Base-by-base conservation (phyloP, 2,329 filamentous ascomycete species). In the Hyphodiscus sp. region DNA sequence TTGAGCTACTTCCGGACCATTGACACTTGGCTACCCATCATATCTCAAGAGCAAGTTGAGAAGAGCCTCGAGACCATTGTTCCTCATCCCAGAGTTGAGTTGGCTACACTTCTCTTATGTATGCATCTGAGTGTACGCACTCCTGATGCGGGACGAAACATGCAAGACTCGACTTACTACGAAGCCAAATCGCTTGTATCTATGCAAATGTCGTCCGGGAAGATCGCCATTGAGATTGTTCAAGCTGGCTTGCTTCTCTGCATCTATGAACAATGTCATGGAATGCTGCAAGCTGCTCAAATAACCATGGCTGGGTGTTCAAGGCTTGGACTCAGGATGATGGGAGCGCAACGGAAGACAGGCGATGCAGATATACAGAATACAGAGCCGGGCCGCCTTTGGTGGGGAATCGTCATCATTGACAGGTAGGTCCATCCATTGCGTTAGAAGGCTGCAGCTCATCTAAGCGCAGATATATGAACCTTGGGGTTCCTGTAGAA, bases 331-430 rank as follows among this genome's bases (percentile, higher is more conserved):
- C 52, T 52, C 20, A 60, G 53, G 41, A 57, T 58, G 43, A 58
- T 26, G 45, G 48, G n/a, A 45, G 51, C 7, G 42, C 44, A 19
- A 41, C 45, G 13, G 55, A 48, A 42, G 19, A 45, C 23, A 8
- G 43, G 43, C 19, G 43, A 20, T 20, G 20, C 42, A 2, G 49
- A 60, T 47, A 50, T 62, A 10, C 53, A 58, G 26, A 54, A 62
- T 43, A 59, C 56, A 2, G 60, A 62, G 15, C 55, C 59, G 43
- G 60, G 60, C 1, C 45, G 58, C 9, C 44, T 60, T 10, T 62
- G 60, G 60, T 62, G 60, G 60, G 58, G 58, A 4, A 51, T 62
- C 23, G 50, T 60, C 2, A 62, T 58, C 7, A 30, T 62, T 6
- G 58, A 62, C 46, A 56, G 58, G 58, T 59, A 42, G 20, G 52